Conservation (phyloP, 2,329 filamentous ascomycete species). For the Penicillium sp. region DNA sequence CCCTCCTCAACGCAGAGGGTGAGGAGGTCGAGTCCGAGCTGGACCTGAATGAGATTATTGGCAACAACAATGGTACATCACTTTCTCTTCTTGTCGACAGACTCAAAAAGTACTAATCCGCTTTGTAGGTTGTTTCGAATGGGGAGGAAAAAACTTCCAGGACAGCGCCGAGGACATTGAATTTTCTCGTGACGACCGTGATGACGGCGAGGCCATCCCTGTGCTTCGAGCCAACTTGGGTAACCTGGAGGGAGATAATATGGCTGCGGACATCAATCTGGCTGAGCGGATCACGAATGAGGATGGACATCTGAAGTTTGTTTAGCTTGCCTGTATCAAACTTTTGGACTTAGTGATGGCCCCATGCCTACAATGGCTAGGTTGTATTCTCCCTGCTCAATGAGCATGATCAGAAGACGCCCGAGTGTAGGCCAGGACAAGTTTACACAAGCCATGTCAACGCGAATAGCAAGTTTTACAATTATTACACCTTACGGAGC, state of each 20-base stretch:
- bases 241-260: constrained; percentile 46
- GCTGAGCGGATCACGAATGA: constrained; percentile 58
- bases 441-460: too few species aligned
- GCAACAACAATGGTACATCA: constrained; percentile 53
- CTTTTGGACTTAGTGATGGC: too few species aligned
- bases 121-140: constrained; percentile 46
- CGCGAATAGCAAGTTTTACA: too few species aligned
- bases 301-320: constrained; percentile 49
- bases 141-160: constrained; percentile 51
- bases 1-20: constrained; percentile 46
- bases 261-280: constrained; percentile 56
- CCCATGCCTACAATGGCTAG: too few species aligned
- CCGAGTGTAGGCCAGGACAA: too few species aligned
- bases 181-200: constrained; percentile 56
- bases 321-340: not conserved
- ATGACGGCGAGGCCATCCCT: constrained; percentile 41
- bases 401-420: too few species aligned
- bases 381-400: too few species aligned
- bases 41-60: constrained; percentile 54
- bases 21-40: constrained; percentile 49
- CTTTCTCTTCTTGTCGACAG: not conserved
- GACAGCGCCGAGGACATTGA: constrained; percentile 50
- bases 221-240: constrained; percentile 56
- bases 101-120: not conserved
- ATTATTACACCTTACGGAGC: too few species aligned